phyloP scores from a whole-genome alignment of 495 filamentous ascomycete genomes.

The Penicillium dipodomyicola region DNA sequence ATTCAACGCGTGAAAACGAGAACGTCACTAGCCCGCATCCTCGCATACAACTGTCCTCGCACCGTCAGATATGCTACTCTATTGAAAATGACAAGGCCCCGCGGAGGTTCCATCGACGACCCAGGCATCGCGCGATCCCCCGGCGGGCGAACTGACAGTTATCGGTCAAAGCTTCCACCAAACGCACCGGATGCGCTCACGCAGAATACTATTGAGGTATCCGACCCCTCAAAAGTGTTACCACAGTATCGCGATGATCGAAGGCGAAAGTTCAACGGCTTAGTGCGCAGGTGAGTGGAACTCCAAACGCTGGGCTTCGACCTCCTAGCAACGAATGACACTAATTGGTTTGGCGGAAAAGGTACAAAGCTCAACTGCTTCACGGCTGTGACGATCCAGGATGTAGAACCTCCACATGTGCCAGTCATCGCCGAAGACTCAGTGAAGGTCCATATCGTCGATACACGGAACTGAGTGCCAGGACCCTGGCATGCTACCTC shows the following conservation, averaged over 20 bases:
- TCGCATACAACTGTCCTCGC: not conserved
- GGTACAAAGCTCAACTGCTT: slow-evolving; percentile 80
- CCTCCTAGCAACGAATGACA: not conserved
- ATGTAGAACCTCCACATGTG: slow-evolving; percentile 77
- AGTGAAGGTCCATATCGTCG: slow-evolving; percentile 67
- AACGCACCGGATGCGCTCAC: slow-evolving; percentile 49
- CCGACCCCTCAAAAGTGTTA: slow-evolving; percentile 45
- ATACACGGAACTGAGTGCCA: slow-evolving; percentile 67
- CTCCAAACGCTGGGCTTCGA: slow-evolving; percentile 9
- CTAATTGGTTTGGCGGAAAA: slow-evolving; percentile 33
- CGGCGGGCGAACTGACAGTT: slow-evolving; percentile 32
- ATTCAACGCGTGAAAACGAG: not conserved
- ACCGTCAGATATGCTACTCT: slow-evolving; percentile 7
- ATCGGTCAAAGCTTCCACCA: slow-evolving; percentile 46
- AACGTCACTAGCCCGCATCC: no score
- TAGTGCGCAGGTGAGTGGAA: slow-evolving; percentile 49
- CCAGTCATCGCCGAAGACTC: slow-evolving; percentile 67
- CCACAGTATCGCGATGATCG: slow-evolving; percentile 51
- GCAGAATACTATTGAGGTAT: slow-evolving; percentile 50
- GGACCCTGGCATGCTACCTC: slow-evolving; percentile 73
- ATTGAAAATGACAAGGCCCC: slow-evolving; percentile 47
- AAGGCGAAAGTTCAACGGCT: slow-evolving; percentile 48
- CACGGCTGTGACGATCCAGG: slow-evolving; percentile 70
- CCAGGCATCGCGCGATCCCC: slow-evolving; percentile 29
- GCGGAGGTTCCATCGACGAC: slow-evolving; percentile 45